Base-by-base conservation (phyloP, 2,329 filamentous ascomycete species). In the Fusarium sp. region DNA sequence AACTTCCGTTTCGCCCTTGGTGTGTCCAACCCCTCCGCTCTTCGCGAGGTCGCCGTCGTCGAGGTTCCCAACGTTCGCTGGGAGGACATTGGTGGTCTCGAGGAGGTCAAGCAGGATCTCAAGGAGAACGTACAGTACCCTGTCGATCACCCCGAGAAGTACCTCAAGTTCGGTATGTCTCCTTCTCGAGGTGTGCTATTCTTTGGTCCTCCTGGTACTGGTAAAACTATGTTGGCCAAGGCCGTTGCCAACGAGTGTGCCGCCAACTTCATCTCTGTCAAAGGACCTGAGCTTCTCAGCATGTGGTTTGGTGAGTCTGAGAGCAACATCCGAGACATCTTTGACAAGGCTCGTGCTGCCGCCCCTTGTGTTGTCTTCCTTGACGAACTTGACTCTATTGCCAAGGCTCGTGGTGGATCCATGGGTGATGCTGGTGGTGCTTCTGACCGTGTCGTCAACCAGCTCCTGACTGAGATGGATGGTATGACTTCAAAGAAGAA, bases 231-330 rank as follows among this genome's bases (percentile, higher is more conserved):
- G 87, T 93, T 99, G 86, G 96, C 96, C 82, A 99, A 99, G 90
- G 96, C 96, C 78, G 96, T 99, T 76, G 96, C 96, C 85, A 99
- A 98, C 85, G 96, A 99, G 87, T 98, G 95, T 81, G 93, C 96
- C 70, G 96, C 96, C 89, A 99, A 99, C 88, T 99, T 99, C 87
- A 98, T 99, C 82, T 99, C 96, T 44, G 92, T 99, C 84, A 99
- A 99, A 91, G 96, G 96, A 70, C 97, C 96, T 64, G 96, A 99
- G 84, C 89, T 99, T 79, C 90, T 99, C 78, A 98, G 94, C 83
- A 99, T 99, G 96, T 99, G 96, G 96, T 99, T 99, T 81, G 96
- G 96, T 91, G 96, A 99, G 87, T 99, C 96, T 60, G 97, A 99
- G 86, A 97, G 94, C 90, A 99, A 99, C 86, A 98, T 99, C 75